Evolutionary conservation across 192 early-diverging fungal species (phyloP).

Genomic region (Linnemannia zychae): DNA sequence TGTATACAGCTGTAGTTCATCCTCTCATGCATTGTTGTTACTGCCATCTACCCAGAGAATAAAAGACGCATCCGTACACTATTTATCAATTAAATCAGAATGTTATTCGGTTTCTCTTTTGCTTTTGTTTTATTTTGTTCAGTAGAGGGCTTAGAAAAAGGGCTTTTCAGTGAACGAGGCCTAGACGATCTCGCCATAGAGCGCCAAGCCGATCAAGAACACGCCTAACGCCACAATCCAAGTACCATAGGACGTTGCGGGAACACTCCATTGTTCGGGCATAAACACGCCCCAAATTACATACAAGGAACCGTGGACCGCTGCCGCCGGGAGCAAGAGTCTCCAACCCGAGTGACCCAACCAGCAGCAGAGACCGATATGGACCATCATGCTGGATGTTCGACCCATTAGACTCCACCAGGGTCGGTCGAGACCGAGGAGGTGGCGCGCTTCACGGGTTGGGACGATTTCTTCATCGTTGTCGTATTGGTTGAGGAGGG

Average conservation of each 20-base stretch:
- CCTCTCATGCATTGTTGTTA: neutral
- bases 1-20: too few species aligned
- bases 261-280: slow-evolving; percentile 52
- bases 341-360: slow-evolving; percentile 27
- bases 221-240: slow-evolving; percentile 43
- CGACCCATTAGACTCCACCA: slow-evolving; percentile 63
- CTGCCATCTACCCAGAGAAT: neutral
- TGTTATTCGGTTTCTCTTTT: neutral
- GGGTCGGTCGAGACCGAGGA: slow-evolving; percentile 51
- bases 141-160: neutral
- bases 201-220: slow-evolving; percentile 56
- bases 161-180: too few species aligned
- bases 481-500: neutral
- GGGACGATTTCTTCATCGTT: slow-evolving; percentile 1
- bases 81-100: neutral
- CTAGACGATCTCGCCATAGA: slow-evolving; percentile 55
- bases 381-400: slow-evolving; percentile 59
- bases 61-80: neutral
- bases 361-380: slow-evolving; percentile 58
- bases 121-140: neutral
- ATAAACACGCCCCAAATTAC: slow-evolving; percentile 54
- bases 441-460: slow-evolving; percentile 35
- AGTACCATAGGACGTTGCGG: slow-evolving; percentile 55
- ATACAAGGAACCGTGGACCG: slow-evolving; percentile 48
- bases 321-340: slow-evolving; percentile 36